Evolutionary conservation across 352 stramenopile genomes (phyloP).

Genomic region (Phytophthora pisi): DNA sequence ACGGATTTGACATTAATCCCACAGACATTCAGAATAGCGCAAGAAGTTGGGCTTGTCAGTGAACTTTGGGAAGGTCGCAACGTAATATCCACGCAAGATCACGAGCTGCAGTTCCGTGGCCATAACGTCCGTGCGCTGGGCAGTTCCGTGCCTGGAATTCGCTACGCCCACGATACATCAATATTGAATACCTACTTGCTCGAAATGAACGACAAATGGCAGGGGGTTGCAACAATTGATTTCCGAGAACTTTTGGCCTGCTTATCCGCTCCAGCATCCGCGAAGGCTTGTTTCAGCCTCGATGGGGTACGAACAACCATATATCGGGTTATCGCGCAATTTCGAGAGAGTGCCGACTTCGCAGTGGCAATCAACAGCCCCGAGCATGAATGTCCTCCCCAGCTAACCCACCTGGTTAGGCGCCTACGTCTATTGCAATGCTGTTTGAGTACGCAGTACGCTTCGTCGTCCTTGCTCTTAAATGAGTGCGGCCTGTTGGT

Average conservation of each 20-base stretch:
- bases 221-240: not conserved
- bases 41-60: constrained; percentile 16
- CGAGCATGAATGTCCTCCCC: constrained; percentile 37
- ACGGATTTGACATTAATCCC: not conserved
- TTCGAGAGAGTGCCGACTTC: constrained; percentile 31
- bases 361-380: constrained; percentile 47
- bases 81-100: not conserved
- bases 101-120: not conserved
- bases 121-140: constrained; percentile 5
- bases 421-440: constrained; percentile 39
- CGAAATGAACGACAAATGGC: constrained; percentile 5
- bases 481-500: constrained; percentile 16
- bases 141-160: constrained; percentile 11
- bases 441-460: constrained; percentile 41
- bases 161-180: not conserved
- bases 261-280: constrained; percentile 12
- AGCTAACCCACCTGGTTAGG: constrained; percentile 11
- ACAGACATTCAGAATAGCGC: constrained; percentile 8
- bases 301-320: constrained; percentile 23
- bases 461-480: constrained; percentile 19
- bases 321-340: constrained; percentile 5
- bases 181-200: constrained; percentile 3
- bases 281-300: constrained; percentile 25
- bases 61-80: constrained; percentile 11
- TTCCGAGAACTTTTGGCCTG: constrained; percentile 13